A percentile compares a stretch with the other conserved stretches of the same genome.
phyloP scores from a whole-genome alignment of 2,329 filamentous ascomycete genomes.

The Fusarium agapanthi region DNA sequence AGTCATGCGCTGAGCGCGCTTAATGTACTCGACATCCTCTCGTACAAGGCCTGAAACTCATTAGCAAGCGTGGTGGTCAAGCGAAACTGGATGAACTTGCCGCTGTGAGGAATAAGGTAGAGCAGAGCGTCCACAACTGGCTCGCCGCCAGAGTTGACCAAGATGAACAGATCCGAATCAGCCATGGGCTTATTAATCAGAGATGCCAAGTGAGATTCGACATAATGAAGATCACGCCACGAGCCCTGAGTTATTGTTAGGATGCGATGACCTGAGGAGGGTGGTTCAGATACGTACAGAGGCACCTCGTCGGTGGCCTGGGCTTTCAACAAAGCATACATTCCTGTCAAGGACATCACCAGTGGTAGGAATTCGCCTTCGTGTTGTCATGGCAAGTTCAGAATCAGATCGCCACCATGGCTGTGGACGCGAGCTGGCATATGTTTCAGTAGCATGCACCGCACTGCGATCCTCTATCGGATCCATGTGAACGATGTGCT shows the following conservation, averaged over 20 bases:
- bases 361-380: conserved; percentile 70
- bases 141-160: conserved; percentile 84
- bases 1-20: conserved; percentile 74
- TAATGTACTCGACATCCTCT: conserved; percentile 75
- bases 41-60: conserved; percentile 42
- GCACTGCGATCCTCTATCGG: conserved; percentile 55
- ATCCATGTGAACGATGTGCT: conserved; percentile 95
- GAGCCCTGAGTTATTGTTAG: conserved; percentile 61
- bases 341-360: conserved; percentile 89
- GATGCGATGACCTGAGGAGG: conserved; percentile 15
- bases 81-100: conserved; percentile 53
- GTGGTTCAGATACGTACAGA: conserved; percentile 54
- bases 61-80: neutral
- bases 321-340: conserved; percentile 90
- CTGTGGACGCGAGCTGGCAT: conserved; percentile 84
- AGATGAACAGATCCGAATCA: conserved; percentile 77
- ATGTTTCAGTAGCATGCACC: conserved; percentile 68
- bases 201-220: conserved; percentile 61
- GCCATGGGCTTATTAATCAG: conserved; percentile 62
- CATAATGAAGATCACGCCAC: conserved; percentile 73
- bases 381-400: conserved; percentile 65
- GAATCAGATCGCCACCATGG: conserved; percentile 89
- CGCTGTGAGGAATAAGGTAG: conserved; percentile 76
- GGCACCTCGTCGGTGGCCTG: conserved; percentile 65
- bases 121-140: conserved; percentile 85